Percentiles rank a stretch among this genome's conserved stretches.
phyloP scores from a whole-genome alignment of 139 green algal genomes.

The Gonium pectorale region DNA sequence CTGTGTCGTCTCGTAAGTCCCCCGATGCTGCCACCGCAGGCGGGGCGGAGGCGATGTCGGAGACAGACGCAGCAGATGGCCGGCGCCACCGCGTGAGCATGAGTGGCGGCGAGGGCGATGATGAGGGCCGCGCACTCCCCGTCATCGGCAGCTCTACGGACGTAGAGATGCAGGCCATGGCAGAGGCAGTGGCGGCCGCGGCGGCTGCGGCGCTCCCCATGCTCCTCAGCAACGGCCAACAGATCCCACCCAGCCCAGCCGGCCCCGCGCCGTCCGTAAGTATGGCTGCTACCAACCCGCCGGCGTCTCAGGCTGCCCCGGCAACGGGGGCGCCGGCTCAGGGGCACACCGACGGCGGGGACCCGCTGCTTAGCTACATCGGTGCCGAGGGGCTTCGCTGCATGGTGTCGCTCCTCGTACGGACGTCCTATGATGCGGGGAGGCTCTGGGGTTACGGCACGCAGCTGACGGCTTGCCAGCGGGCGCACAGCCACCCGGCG shows the following conservation, averaged over 20 bases:
- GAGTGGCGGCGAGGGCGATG: neutral
- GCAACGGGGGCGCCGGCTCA: neutral
- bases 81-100: neutral
- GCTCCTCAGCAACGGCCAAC: neutral
- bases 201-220: neutral
- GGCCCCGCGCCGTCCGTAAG: neutral
- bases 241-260: neutral
- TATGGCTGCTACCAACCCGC: neutral
- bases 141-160: constrained; percentile 1
- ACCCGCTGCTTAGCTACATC: neutral
- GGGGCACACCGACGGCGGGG: neutral
- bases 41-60: neutral
- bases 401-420: constrained; percentile 46
- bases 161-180: neutral
- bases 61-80: neutral
- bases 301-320: neutral
- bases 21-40: neutral
- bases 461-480: neutral
- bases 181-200: neutral
- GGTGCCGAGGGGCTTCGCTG: constrained; percentile 1
- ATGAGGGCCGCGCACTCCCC: neutral
- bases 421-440: constrained; percentile 25
- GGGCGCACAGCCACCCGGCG: too few species aligned
- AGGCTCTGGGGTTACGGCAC: constrained; percentile 40
- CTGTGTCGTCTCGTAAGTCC: constrained; percentile 28